A percentile compares a stretch with the other conserved stretches of the same genome.
Evolutionary conservation across 192 early-diverging fungal genomes (phyloP).

Genomic region (Funneliformis mosseae): DNA sequence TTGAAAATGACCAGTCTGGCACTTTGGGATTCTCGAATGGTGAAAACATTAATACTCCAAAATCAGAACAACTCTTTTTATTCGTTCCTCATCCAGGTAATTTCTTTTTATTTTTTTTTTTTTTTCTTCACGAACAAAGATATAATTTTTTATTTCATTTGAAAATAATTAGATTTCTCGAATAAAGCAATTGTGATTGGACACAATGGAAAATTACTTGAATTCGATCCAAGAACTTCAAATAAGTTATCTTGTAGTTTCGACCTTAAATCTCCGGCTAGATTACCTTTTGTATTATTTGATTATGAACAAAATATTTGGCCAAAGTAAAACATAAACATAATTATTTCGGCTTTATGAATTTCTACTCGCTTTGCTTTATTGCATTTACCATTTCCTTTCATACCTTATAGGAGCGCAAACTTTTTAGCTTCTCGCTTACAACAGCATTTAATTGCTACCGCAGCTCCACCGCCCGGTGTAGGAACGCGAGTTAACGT

Average conservation of each 20-base stretch:
- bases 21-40: neutral
- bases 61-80: slow-evolving; percentile 1
- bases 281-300: neutral
- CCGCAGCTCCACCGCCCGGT: neutral
- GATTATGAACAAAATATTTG: slow-evolving; percentile 13
- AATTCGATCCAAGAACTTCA: neutral
- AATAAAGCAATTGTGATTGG: neutral
- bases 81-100: slow-evolving; percentile 30
- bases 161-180: neutral
- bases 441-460: neutral
- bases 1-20: neutral
- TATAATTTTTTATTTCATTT: neutral
- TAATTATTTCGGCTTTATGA: neutral
- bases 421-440: slow-evolving; percentile 21
- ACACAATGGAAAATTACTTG: neutral
- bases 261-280: neutral
- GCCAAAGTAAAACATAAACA: neutral
- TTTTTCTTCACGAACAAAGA: neutral
- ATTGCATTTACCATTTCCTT: neutral
- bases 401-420: neutral
- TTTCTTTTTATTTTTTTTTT: no score
- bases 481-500: neutral
- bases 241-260: neutral
- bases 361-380: neutral
- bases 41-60: neutral